Evolutionary conservation across 495 filamentous ascomycete species (phyloP).

Genomic region (Aspergillus mulundensis): DNA sequence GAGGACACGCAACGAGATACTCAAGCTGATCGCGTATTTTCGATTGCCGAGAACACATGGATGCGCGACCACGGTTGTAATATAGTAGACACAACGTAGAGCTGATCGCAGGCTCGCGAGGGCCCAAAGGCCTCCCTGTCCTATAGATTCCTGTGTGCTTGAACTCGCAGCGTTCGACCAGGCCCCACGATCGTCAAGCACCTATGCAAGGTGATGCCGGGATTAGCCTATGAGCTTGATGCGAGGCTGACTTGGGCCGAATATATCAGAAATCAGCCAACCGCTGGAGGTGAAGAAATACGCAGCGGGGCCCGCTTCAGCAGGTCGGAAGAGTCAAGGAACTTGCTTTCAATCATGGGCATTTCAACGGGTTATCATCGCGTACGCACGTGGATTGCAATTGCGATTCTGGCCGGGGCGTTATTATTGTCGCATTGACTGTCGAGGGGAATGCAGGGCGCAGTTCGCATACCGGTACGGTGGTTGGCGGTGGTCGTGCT

Average conservation of each 20-base stretch:
- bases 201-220: conserved; percentile 36
- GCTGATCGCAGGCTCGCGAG: conserved; percentile 7
- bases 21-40: conserved; percentile 14
- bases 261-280: conserved; percentile 1
- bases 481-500: conserved; percentile 1
- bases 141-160: conserved; percentile 17
- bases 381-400: not conserved
- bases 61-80: conserved; percentile 6
- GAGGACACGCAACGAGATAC: conserved; percentile 8
- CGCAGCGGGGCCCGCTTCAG: conserved; percentile 8
- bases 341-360: conserved; percentile 12
- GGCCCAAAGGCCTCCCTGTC: conserved; percentile 14
- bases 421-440: not conserved
- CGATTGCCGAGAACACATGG: conserved; percentile 12
- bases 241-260: conserved; percentile 20
- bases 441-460: conserved; percentile 14
- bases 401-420: not conserved
- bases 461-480: not conserved
- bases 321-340: conserved; percentile 14
- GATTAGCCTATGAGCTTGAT: conserved; percentile 30
- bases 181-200: conserved; percentile 32
- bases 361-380: conserved; percentile 7
- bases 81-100: not conserved
- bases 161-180: conserved; percentile 11
- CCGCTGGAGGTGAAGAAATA: conserved; percentile 7